A percentile compares a stretch with the other conserved stretches of the same genome.
Evolutionary conservation across 305 asterid genomes (phyloP).

Genomic region (Solanum hybrid): DNA sequence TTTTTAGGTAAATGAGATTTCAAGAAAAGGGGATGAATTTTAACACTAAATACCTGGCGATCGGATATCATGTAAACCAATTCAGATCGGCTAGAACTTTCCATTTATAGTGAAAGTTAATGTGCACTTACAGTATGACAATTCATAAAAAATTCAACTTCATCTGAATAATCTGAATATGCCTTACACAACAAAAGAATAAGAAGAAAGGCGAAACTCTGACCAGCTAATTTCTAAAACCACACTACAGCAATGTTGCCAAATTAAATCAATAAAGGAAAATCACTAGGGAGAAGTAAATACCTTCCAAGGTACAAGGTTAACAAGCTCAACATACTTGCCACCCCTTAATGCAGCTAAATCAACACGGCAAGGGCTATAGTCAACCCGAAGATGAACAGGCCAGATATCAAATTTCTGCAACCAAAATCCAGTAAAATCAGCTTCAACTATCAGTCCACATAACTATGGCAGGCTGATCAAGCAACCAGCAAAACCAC

Average conservation of each 20-base stretch:
- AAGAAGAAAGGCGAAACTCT: background rate
- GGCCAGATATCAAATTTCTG: conserved; percentile 95
- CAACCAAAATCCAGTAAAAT: conserved; percentile 20
- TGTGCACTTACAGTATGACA: background rate
- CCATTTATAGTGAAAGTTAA: background rate
- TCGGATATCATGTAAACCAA: background rate
- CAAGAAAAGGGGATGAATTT: background rate
- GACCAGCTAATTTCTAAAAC: background rate
- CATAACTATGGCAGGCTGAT: background rate
- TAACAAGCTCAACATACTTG: conserved; percentile 95
- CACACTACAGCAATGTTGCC: background rate
- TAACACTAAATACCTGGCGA: background rate
- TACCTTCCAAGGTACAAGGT: conserved; percentile 98
- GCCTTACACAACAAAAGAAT: background rate
- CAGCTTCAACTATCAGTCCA: background rate
- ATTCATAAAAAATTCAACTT: background rate
- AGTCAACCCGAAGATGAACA: conserved; percentile 79
- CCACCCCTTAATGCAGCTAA: conserved; percentile 89
- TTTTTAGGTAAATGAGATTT: background rate
- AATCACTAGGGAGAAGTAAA: conserved; percentile 7
- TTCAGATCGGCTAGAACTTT: background rate
- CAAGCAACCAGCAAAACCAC: background rate
- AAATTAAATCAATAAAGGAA: background rate
- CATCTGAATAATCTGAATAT: background rate
- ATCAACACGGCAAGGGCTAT: conserved; percentile 85